Conservation (phyloP, 306 rosid species). For the Cicer yamashitae region DNA sequence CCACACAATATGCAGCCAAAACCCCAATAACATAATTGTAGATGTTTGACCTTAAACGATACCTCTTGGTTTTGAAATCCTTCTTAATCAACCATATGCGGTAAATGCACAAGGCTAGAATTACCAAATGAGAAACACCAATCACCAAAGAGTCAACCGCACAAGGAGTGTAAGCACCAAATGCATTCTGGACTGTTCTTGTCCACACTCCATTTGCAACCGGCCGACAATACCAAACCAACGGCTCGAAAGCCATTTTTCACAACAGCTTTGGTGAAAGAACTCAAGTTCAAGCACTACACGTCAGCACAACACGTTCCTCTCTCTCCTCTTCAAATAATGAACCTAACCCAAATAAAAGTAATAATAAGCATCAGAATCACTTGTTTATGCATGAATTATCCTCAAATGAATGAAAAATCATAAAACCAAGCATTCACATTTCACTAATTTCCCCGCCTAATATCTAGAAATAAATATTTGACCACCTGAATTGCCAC, state of each 20-base stretch:
- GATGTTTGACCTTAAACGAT: conserved; percentile 73
- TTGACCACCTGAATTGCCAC: conserved; percentile 5
- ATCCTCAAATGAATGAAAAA: conserved; percentile 20
- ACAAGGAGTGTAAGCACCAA: conserved; percentile 90
- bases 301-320: conserved; percentile 38
- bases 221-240: conserved; percentile 87
- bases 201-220: conserved; percentile 82
- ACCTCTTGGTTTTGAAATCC: conserved; percentile 72
- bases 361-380: conserved; percentile 20
- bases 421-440: conserved; percentile 25
- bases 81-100: conserved; percentile 79
- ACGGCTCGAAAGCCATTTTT: conserved; percentile 75
- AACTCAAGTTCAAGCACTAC: conserved; percentile 41
- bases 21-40: conserved; percentile 74
- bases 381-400: conserved; percentile 30
- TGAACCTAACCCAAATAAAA: conserved; percentile 40
- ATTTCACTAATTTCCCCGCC: not conserved
- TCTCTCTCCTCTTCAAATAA: conserved; percentile 45
- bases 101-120: conserved; percentile 76
- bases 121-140: conserved; percentile 65
- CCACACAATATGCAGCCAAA: conserved; percentile 73
- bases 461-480: conserved; percentile 5
- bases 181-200: conserved; percentile 74
- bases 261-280: conserved; percentile 27
- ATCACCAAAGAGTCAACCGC: conserved; percentile 76